Evolutionary conservation across 805 yeast species (phyloP).

Genomic region (Cyberlindnera veronae): DNA sequence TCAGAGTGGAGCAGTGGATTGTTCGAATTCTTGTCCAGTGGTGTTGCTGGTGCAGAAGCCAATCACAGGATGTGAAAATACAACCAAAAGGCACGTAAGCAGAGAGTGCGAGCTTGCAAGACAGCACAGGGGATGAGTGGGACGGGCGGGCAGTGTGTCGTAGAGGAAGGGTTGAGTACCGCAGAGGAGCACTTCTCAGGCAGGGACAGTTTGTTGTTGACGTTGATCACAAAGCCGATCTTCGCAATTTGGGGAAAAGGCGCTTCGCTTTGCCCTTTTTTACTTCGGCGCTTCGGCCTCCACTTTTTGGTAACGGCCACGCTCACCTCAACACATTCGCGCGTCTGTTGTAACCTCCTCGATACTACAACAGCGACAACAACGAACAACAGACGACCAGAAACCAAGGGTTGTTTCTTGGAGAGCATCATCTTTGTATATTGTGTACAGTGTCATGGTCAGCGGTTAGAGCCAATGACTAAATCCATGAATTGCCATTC

Average conservation of each 20-base stretch:
- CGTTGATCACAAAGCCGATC: background rate
- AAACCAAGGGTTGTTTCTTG: no score
- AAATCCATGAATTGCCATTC: no score
- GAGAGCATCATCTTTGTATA: no score
- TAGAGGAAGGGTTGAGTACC: background rate
- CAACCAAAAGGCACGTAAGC: constrained; percentile 4
- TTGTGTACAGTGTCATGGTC: no score
- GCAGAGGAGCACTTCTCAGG: background rate
- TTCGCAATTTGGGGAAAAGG: constrained; percentile 3
- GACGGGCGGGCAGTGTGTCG: background rate
- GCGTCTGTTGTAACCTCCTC: no score
- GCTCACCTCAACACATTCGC: no score
- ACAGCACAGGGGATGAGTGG: background rate
- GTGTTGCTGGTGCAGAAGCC: background rate
- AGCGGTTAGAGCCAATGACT: no score
- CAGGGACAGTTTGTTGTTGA: background rate
- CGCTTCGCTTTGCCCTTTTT: constrained; percentile 5
- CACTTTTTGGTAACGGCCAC: constrained; percentile 7
- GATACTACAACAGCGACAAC: no score
- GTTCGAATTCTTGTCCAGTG: no score
- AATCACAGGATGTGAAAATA: constrained; percentile 4
- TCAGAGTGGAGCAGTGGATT: background rate
- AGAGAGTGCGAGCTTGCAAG: background rate
- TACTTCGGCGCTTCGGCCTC: constrained; percentile 3
- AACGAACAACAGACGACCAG: no score